Evolutionary conservation across 1,284 basidiomycete species (phyloP).

Genomic region (Moesziomyces parantarcticus): DNA sequence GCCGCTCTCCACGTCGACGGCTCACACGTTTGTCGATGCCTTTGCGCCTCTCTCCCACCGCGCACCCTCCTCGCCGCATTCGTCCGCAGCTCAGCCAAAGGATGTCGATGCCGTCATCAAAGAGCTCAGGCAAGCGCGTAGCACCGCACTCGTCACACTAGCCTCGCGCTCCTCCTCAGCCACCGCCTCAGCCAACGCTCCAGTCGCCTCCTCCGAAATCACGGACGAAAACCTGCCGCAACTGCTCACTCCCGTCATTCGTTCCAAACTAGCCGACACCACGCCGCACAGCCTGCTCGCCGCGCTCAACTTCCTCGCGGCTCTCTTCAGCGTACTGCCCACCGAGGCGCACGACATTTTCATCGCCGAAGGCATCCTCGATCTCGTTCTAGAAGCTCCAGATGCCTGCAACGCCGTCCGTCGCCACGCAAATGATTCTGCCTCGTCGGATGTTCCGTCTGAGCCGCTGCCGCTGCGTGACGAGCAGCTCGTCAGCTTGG

Average conservation of each 20-base stretch:
- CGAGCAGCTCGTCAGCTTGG: constrained; percentile 19
- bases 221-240: constrained; percentile 31
- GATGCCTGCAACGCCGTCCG: constrained; percentile 25
- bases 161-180: constrained; percentile 32
- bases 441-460: background rate
- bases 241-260: constrained; percentile 35
- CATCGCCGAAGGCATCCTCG: constrained; percentile 27
- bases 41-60: constrained; percentile 27
- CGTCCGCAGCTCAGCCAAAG: background rate
- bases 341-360: constrained; percentile 37
- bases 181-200: constrained; percentile 5
- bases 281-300: constrained; percentile 37
- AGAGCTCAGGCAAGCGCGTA: constrained; percentile 24
- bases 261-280: constrained; percentile 38
- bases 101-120: background rate
- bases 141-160: constrained; percentile 28
- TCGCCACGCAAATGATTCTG: background rate
- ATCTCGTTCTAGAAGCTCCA: constrained; percentile 33
- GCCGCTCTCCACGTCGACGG: constrained; percentile 40
- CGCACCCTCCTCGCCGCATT: background rate
- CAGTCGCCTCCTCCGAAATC: background rate
- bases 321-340: constrained; percentile 32
- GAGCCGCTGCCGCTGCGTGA: constrained; percentile 6
- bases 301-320: constrained; percentile 34
- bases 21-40: constrained; percentile 32